These are phyloP conservation scores for Sporothrix euskadiensis DNA, from an alignment of 2,329 filamentous ascomycete genomes.

Conservation along the genomic window DNA sequence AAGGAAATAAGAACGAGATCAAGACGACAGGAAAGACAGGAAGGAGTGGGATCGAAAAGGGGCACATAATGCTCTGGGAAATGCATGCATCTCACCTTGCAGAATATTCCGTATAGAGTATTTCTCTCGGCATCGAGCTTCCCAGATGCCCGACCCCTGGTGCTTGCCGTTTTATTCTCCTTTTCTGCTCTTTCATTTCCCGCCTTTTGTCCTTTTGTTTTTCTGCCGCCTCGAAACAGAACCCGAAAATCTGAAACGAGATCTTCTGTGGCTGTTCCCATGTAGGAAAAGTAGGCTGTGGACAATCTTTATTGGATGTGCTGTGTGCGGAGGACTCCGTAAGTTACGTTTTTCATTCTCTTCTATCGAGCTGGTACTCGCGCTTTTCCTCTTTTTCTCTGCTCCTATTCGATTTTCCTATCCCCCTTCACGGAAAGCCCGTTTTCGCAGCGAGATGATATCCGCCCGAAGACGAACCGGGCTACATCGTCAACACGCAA, in stretches of 20 bases:
- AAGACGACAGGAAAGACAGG: neutral
- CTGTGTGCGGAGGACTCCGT: neutral
- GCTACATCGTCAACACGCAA: constrained; percentile 6
- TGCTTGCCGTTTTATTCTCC: neutral
- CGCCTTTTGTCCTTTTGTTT: neutral
- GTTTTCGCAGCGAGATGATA: constrained; percentile 15
- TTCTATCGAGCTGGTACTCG: neutral
- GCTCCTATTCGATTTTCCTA: neutral
- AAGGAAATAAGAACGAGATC: neutral
- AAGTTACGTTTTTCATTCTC: neutral
- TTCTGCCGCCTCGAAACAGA: neutral
- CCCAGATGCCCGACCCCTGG: constrained; percentile 4
- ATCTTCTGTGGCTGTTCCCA: constrained; percentile 11
- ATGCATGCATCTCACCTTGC: neutral
- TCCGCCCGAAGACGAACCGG: neutral
- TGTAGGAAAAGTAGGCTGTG: neutral
- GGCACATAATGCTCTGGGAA: neutral
- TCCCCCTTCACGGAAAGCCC: neutral
- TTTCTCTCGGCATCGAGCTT: neutral
- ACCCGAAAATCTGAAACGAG: constrained; percentile 22
- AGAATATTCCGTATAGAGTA: no score
- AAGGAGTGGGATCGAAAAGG: neutral
- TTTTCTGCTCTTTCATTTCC: neutral
- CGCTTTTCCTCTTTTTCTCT: neutral
- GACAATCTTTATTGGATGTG: neutral